Conservation (phyloP, 176 grass and related monocot species). For the Ensete ventricosum region DNA sequence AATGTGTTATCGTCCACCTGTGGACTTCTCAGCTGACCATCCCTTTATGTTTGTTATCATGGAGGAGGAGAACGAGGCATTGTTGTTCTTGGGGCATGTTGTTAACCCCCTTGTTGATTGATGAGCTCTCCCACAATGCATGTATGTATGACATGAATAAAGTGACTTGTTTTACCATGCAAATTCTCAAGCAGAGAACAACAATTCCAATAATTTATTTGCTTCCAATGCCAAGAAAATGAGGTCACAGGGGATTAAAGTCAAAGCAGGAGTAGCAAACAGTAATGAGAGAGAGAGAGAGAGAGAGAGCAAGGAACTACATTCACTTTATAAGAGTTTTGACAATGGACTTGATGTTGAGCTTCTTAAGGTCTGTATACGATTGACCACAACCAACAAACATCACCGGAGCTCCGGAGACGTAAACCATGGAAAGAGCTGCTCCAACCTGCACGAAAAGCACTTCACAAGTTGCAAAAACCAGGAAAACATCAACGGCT, state of each 20-base stretch:
- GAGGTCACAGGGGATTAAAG: slow-evolving; percentile 38
- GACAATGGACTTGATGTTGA: slow-evolving; percentile 86
- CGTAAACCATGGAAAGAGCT: slow-evolving; percentile 79
- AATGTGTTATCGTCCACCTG: background rate
- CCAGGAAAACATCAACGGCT: background rate
- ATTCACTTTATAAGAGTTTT: slow-evolving; percentile 90
- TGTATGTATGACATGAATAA: too few relatives aligned
- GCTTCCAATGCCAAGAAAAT: slow-evolving; percentile 26
- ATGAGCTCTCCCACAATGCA: background rate
- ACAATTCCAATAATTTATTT: background rate
- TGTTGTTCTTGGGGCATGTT: slow-evolving; percentile 29
- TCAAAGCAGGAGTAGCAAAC: slow-evolving; percentile 4
- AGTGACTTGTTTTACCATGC: too few relatives aligned
- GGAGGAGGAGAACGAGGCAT: slow-evolving; percentile 20
- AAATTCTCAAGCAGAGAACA: too few relatives aligned
- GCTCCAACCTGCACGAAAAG: slow-evolving; percentile 56
- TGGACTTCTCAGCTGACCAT: slow-evolving; percentile 42
- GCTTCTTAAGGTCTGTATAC: slow-evolving; percentile 93
- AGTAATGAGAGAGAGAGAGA: slow-evolving; percentile 8
- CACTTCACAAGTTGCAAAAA: background rate
- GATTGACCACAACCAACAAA: slow-evolving; percentile 87
- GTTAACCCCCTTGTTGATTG: slow-evolving; percentile 2
- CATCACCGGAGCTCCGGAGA: slow-evolving; percentile 93
- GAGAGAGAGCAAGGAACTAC: slow-evolving; percentile 6
- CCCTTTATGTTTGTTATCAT: slow-evolving; percentile 35